phyloP scores from a whole-genome alignment of 805 yeast genomes.

The Candida lessepsii region DNA sequence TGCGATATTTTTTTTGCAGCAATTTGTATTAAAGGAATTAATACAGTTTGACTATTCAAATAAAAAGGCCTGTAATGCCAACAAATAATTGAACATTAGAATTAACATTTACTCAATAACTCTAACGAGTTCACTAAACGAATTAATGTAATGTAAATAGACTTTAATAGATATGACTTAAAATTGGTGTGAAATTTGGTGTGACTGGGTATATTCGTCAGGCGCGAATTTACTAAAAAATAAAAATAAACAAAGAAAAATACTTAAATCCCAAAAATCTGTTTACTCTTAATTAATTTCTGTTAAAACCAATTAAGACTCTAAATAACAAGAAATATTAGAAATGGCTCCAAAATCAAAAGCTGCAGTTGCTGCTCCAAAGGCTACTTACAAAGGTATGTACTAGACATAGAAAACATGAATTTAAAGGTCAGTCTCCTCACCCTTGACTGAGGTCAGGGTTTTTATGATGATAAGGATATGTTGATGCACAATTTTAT shows the following conservation, averaged over 20 bases:
- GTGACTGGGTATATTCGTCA: conserved; percentile 9
- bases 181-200: conserved; percentile 4
- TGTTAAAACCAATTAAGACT: conserved; percentile 8
- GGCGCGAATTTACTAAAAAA: conserved; percentile 12
- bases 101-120: too few species aligned
- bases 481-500: too few species aligned
- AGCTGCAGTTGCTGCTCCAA: conserved; percentile 22
- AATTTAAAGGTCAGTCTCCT: background rate
- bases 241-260: conserved; percentile 16
- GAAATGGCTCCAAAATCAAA: conserved; percentile 39
- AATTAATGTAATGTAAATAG: conserved; percentile 2
- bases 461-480: too few species aligned
- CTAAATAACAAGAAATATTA: background rate
- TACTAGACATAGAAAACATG: background rate
- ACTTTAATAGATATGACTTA: conserved; percentile 2
- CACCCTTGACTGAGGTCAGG: conserved; percentile 1
- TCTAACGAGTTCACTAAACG: background rate
- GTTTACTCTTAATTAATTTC: background rate
- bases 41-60: too few species aligned
- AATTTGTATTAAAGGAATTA: background rate
- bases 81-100: too few species aligned
- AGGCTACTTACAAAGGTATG: conserved; percentile 50
- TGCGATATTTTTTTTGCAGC: background rate
- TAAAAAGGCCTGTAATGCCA: background rate
- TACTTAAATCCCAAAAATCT: conserved; percentile 4